These are phyloP conservation scores for Fragilaria crotonensis DNA, from an alignment of 108 stramenopile genomes.

Conservation along the genomic window DNA sequence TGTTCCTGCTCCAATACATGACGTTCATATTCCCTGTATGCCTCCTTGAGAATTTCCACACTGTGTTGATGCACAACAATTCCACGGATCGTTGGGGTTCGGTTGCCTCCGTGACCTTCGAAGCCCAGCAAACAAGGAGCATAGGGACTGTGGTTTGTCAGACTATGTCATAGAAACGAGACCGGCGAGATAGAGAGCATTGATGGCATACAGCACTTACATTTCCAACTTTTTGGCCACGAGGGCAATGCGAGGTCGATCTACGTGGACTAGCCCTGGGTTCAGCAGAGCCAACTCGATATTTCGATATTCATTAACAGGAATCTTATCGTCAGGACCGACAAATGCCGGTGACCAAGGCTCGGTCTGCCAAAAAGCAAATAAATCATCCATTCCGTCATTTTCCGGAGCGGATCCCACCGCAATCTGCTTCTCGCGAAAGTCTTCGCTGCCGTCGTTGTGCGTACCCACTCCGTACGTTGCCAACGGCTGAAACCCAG, in stretches of 20 bases:
- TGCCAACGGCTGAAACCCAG: slow-evolving; percentile 52
- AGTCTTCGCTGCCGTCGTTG: slow-evolving; percentile 40
- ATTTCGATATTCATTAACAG: slow-evolving; percentile 72
- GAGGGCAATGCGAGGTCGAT: slow-evolving; percentile 35
- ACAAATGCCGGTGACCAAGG: slow-evolving; percentile 55
- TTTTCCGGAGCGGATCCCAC: slow-evolving; percentile 32
- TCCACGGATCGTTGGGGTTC: slow-evolving; percentile 69
- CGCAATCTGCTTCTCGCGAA: slow-evolving; percentile 8
- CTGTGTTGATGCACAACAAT: slow-evolving; percentile 83
- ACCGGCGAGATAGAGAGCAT: too few species aligned
- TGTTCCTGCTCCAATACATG: slow-evolving; percentile 45
- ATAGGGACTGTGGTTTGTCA: slow-evolving; percentile 31
- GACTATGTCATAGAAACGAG: too few species aligned
- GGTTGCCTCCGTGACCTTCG: slow-evolving; percentile 71
- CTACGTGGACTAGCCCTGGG: slow-evolving; percentile 79
- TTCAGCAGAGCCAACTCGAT: slow-evolving; percentile 74
- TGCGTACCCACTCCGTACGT: slow-evolving; percentile 51
- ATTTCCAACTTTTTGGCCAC: slow-evolving; percentile 70
- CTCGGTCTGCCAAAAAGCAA: slow-evolving; percentile 79
- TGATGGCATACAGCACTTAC: too few species aligned
- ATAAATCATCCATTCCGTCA: slow-evolving; percentile 44
- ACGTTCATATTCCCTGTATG: slow-evolving; percentile 53
- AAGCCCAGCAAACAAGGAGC: slow-evolving; percentile 85
- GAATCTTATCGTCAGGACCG: slow-evolving; percentile 63
- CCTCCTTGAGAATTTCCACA: slow-evolving; percentile 61